Percentiles rank a stretch among this genome's conserved stretches.
These are phyloP conservation scores for Hypomontagnella monticulosa DNA, from an alignment of 495 filamentous ascomycete genomes.

Conservation along the genomic window DNA sequence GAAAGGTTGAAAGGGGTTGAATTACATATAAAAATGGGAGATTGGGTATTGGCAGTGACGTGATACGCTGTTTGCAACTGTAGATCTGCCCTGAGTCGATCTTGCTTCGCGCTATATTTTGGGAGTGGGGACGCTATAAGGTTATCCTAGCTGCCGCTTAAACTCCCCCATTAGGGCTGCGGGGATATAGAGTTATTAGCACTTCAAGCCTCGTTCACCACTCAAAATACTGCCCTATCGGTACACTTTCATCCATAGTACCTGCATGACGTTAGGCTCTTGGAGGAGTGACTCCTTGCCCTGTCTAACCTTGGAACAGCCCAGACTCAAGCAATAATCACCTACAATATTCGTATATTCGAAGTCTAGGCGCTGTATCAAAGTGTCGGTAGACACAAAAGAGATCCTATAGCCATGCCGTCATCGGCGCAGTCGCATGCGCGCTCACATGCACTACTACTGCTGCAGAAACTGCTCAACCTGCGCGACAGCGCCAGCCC, in stretches of 20 bases:
- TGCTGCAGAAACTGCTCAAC: conserved; percentile 85
- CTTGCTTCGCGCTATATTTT: neutral
- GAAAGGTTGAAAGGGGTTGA: neutral
- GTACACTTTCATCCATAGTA: conserved; percentile 21
- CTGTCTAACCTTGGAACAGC: neutral
- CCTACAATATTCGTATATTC: neutral
- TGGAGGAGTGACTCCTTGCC: too few species aligned
- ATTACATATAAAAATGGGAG: neutral
- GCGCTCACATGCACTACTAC: conserved; percentile 84
- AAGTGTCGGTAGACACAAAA: neutral
- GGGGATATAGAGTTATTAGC: conserved; percentile 19
- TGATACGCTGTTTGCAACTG: conserved; percentile 3
- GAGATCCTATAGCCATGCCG: conserved; percentile 48
- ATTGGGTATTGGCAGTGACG: neutral
- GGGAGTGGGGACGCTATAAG: conserved; percentile 23
- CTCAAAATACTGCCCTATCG: neutral
- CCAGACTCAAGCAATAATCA: neutral
- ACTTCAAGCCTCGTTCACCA: neutral
- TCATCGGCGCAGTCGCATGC: conserved; percentile 69
- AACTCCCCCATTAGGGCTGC: conserved; percentile 36
- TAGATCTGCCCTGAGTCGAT: conserved; percentile 24
- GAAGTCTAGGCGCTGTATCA: neutral
- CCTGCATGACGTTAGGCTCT: conserved; percentile 10
- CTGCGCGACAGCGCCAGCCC: conserved; percentile 82
- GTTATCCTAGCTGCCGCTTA: neutral